Percentiles rank a stretch among this genome's conserved stretches.
These are phyloP conservation scores for Aquilaria yunnanensis DNA, from an alignment of 345 rosid species.

Conservation along the genomic window DNA sequence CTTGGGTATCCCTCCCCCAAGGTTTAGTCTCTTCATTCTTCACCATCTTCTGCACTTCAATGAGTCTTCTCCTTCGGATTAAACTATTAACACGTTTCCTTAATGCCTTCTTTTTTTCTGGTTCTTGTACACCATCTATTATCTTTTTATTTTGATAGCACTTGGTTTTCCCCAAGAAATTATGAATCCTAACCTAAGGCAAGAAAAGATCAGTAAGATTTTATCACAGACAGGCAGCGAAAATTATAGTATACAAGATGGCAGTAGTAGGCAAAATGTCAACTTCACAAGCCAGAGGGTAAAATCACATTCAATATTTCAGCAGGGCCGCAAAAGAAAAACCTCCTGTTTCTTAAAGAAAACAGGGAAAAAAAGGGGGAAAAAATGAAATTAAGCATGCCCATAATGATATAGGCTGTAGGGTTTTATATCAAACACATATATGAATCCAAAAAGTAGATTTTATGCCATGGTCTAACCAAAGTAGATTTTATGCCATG, in stretches of 20 bases:
- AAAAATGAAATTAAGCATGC: not conserved
- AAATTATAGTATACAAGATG: no score
- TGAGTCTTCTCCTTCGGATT: slow-evolving; percentile 59
- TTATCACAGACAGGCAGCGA: not conserved
- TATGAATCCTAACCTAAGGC: slow-evolving; percentile 70
- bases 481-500: no score
- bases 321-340: not conserved
- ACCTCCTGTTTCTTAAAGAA: not conserved
- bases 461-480: no score
- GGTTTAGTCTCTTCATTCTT: slow-evolving; percentile 60
- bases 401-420: no score
- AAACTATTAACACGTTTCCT: slow-evolving; percentile 72
- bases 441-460: no score
- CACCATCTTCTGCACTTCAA: slow-evolving; percentile 65
- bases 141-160: slow-evolving; percentile 36
- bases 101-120: slow-evolving; percentile 50
- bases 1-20: slow-evolving; percentile 86
- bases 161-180: slow-evolving; percentile 68
- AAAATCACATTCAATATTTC: not conserved
- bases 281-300: not conserved
- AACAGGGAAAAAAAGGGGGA: not conserved
- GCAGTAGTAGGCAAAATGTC: not conserved
- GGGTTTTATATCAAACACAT: no score
- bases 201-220: slow-evolving; percentile 9
- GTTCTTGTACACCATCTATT: slow-evolving; percentile 32